A percentile compares a stretch with the other conserved stretches of the same genome.
Conservation (phyloP, 106 monocot genomes). For the Acorus gramineus region DNA sequence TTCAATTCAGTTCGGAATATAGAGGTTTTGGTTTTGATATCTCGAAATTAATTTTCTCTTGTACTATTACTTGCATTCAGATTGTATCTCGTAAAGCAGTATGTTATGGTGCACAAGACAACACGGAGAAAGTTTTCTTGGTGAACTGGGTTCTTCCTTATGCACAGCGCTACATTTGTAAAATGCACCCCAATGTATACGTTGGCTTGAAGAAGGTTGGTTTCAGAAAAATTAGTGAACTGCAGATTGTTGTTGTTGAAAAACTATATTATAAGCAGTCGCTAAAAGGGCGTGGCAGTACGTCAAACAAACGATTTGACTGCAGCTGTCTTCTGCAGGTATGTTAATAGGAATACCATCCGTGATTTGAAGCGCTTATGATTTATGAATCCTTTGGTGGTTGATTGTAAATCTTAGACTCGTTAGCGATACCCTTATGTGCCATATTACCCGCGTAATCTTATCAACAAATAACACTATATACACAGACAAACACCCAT, state of each 20-base stretch:
- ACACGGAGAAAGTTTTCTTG: conserved; percentile 40
- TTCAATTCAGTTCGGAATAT: background rate
- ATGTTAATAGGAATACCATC: background rate
- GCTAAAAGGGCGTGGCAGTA: conserved; percentile 27
- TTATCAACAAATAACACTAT: too few relatives aligned
- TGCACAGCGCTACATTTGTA: conserved; percentile 61
- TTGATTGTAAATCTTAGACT: too few relatives aligned
- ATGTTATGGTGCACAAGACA: conserved; percentile 56
- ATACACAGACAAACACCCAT: too few relatives aligned
- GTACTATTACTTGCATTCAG: conserved; percentile 20
- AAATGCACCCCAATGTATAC: conserved; percentile 39
- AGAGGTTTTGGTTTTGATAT: background rate
- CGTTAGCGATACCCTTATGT: too few relatives aligned
- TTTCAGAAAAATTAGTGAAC: conserved; percentile 25
- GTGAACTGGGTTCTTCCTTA: conserved; percentile 78
- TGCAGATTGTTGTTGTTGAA: conserved; percentile 48
- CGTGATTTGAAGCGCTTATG: too few relatives aligned
- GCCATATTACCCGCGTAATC: too few relatives aligned
- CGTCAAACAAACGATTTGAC: conserved; percentile 41
- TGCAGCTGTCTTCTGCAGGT: conserved; percentile 74
- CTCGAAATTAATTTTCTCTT: background rate
- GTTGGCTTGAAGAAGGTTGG: conserved; percentile 26
- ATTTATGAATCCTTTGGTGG: too few relatives aligned
- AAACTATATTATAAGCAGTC: conserved; percentile 56
- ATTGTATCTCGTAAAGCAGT: conserved; percentile 78